Evolutionary conservation across 2,329 filamentous ascomycete genomes (phyloP), one percentile per base, ranked within the genome.

Genomic region (Botrytis fragariae): DNA sequence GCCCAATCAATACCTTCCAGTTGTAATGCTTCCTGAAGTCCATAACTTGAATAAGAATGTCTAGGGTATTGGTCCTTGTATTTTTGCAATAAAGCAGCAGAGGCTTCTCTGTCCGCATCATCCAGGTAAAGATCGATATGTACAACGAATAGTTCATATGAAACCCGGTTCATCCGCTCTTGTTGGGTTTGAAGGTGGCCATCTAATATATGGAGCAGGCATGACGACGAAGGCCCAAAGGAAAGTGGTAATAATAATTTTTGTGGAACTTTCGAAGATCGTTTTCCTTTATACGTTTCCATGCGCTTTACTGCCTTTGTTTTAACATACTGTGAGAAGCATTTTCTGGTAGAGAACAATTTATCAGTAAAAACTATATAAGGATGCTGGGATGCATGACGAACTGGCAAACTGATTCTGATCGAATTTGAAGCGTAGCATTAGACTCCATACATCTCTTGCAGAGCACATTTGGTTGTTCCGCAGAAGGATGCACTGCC

Each of bases 221-320:
- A 88, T 22, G 92, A 87, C 0, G 95, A 98, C 1, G 93, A 96
- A 1, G 92, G 85, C 0, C 96, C 95, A 78, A 94, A 91, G 0
- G 95, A 97, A 2, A 98, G 84, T 9, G 94, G 93, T 32, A 97
- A 84, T 29, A 97, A 84, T 65, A 97, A 88, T 79, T 80, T 83
- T 77, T 78, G 76, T 79, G 80, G 75, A 79, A 81, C 73, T 69
- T 81, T 79, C 71, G 79, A 76, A 57, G 78, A 78, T 42, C 75
- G 81, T 54, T 84, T 83, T 54, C 89, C 85, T 63, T 87, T 85
- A 79, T 91, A 92, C 59, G 86, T 86, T 77, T 91, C 90, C 84
- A 92, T 88, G 65, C 94, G 92, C 82, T 95, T 95, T 77, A 93
- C 87, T 74, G 91, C 87, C 83, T 98, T 98, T 77, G 89, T 90